Base-by-base conservation (phyloP, 768 basidiomycete genomes). In the Auricularia sp. region DNA sequence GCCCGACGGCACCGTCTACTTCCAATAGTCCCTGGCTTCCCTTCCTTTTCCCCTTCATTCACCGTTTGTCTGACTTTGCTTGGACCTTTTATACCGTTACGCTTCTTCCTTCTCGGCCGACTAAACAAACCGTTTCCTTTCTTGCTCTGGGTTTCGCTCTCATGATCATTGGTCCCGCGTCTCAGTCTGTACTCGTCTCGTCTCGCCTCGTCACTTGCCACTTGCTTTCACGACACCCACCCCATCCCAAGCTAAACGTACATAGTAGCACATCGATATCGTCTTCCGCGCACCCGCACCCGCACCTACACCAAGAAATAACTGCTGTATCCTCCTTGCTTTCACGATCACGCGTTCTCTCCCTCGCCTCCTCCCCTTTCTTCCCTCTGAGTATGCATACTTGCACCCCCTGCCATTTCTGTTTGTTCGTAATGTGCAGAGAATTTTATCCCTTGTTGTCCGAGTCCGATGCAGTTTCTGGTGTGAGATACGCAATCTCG, bases 401-500 rank as follows among this genome's bases (percentile, higher is more conserved):
- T 29, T 29, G 29, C 29, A 29, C 29, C 11, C 44, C 44, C 11
- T 18, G 18, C 44, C 10, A 45, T 29, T 29, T 29, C 29, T 29
- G 29, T 29, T 42, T 42, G 39, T 42, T 42, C 8, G 39, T 42
- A 42, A 42, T 42, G 39, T 14, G 39, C 39, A 42, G 39, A 42
- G 13, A 42, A 42, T 14, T 42, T 42, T 14, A 42, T 7, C 8
- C 39, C 4, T 42, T 42, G 39, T 42, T 42, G 39, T 42, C 39
- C 39, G 39, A 7, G 39, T 51, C 11, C 18, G 18, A 10, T 45
- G 44, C 10, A 45, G 18, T 18, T 45, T 18, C 6, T 18, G 16
- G 6, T 51, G 47, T 8, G 47, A 51, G 14, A 10, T 6, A 70
- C 11, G 78, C 75, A 10, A 92, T 79, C 67, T 94, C 85, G 2